A percentile compares a stretch with the other conserved stretches of the same genome.
Conservation (phyloP, 1,284 basidiomycete species). For the Sporisorium reilianum region DNA sequence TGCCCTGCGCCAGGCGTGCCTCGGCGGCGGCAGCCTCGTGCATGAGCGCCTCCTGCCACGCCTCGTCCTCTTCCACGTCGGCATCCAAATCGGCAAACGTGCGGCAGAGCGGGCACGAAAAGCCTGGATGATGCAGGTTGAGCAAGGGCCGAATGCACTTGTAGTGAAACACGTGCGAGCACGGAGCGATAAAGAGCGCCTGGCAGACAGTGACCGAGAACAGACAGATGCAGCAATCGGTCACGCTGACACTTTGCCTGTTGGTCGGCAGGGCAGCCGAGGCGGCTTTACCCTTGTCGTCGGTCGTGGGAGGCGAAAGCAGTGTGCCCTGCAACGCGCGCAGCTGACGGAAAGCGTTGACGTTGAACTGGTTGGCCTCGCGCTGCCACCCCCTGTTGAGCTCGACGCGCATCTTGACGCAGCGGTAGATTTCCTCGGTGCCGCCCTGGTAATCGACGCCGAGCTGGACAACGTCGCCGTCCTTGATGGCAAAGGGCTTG, state of each 20-base stretch:
- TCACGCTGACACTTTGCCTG: slow-evolving; percentile 59
- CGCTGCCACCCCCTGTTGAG: slow-evolving; percentile 84
- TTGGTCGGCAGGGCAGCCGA: slow-evolving; percentile 47
- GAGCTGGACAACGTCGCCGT: slow-evolving; percentile 94
- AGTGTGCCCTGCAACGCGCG: slow-evolving; percentile 75
- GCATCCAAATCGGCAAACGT: slow-evolving; percentile 91
- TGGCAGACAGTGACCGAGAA: slow-evolving; percentile 95
- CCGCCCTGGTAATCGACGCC: slow-evolving; percentile 99
- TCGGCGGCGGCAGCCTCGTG: slow-evolving; percentile 52
- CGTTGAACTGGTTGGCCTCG: slow-evolving; percentile 90
- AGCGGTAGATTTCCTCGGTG: slow-evolving; percentile 96
- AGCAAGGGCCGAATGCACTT: slow-evolving; percentile 96
- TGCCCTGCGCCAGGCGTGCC: slow-evolving; percentile 37
- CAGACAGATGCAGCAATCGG: slow-evolving; percentile 72
- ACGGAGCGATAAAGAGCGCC: slow-evolving; percentile 88
- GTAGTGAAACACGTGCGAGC: slow-evolving; percentile 95
- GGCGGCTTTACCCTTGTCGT: slow-evolving; percentile 30
- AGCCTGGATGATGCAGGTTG: slow-evolving; percentile 86
- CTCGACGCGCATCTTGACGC: slow-evolving; percentile 96
- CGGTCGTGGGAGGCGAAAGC: slow-evolving; percentile 22
- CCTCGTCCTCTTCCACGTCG: slow-evolving; percentile 80
- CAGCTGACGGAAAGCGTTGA: slow-evolving; percentile 83
- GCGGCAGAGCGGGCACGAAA: slow-evolving; percentile 90
- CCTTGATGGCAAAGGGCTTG: slow-evolving; percentile 83
- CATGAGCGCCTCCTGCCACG: slow-evolving; percentile 60